Base-by-base conservation (phyloP, 1,139 yeast genomes). In the Petasospora fabianii region DNA sequence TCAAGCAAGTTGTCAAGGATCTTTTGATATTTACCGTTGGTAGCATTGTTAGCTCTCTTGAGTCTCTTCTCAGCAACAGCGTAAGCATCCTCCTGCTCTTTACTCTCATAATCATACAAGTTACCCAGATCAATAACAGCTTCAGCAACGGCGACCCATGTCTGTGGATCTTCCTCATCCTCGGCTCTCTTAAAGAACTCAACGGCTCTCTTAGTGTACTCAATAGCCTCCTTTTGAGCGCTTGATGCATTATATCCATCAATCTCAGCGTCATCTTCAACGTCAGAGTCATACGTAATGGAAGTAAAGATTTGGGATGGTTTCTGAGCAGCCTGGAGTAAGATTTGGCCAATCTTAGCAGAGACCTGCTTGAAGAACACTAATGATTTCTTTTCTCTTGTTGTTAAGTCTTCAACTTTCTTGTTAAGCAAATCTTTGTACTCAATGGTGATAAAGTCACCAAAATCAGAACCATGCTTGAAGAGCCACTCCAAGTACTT, bases 81-180 rank as follows among this genome's bases (percentile, higher is more conserved):
- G 58, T 88, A 88, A 39, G 72, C 63, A 12, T 66, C 53, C 44
- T 80, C 84, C 61, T 86, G 95, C 34, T 80, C 80, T 27, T 65
- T 62, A 38, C 84, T 71, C 27, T 82, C 88, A 30, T 75, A 64
- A 10, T 79, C 84, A 48, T 73, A 68, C 42, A 87, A 58, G 55
- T 88, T 88, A 9, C 90, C 97, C 50, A 85, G 65, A 12, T 83
- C 75, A 27, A 90, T 84, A 56, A 77, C 70, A 1, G 95, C 90
- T 59, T 92, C 97, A 3, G 96, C 96, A 32, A 84, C 66, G 49
- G 75, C 75, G 6, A 80, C 96, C 84, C 92, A 83, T 8, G 83
- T 69, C 43, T 81, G 83, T 0, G 95, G 95, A 27, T 82, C 86
- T 37, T 81, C 86, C 22, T 77, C 78, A 38, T 79, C 77, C 58